Evolutionary conservation across 352 stramenopile species (phyloP), one percentile per base, ranked within the genome.

Genomic region (Phytophthora constricta): DNA sequence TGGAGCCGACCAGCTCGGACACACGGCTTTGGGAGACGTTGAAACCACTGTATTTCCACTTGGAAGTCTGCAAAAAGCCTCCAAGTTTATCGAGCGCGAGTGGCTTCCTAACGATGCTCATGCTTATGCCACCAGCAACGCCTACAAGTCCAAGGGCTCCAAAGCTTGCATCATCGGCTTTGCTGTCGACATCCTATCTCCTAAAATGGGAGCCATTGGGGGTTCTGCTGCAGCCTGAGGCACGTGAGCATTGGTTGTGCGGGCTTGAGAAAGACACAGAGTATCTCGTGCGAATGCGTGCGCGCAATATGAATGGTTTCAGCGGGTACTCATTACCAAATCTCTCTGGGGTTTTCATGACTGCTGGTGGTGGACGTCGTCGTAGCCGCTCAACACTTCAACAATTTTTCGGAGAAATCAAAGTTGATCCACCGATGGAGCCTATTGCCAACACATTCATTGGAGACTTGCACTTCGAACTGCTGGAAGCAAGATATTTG

Each of bases 21-120:
- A 23, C 57, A 5, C 49, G 60, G 7, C 51, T 90, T 8, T 56
- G 50, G 25, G 74, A 79, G 25, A 65, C 71, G 3, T 57, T 92
- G 13, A 67, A 82, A 13, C 79, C 80, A 4, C 62, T 77, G 4
- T 84, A 76, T 60, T 78, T 87, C 20, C 77, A 88, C 20, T 26
- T 92, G 52, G 84, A 92, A 60, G 82, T 80, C 28, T 88, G 78
- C 62, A 87, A 85, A 26, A 87, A 85, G 23, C 82, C 84, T 14
- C 58, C 55, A 3, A 78, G 80, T 11, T 22, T 92, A 7, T 71
- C 81, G 2, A 67, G 69, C 22, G 72, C 77, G 3, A 87, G 74
- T 28, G 71, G 73, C 0, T 71, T 92, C 25, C 62, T 92, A 2
- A 76, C 77, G 0, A 85, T 89, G 70, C 49, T 90, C 16, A 72